A percentile compares a stretch with the other conserved stretches of the same genome.
These are phyloP conservation scores for Trichophyton verrucosum DNA, from an alignment of 2,329 filamentous ascomycete genomes.

Conservation along the genomic window DNA sequence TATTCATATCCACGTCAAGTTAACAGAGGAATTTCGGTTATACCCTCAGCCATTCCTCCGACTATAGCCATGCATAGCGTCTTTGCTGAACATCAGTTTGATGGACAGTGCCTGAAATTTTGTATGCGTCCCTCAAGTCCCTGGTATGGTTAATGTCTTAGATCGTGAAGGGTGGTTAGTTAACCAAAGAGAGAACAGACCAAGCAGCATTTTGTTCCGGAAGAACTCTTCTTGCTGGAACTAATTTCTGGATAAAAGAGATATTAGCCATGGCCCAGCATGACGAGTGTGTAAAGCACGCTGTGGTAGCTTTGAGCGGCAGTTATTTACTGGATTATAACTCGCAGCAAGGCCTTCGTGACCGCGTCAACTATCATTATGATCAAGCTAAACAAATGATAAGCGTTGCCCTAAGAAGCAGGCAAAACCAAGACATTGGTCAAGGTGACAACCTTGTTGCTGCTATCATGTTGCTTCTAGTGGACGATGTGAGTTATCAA, in stretches of 20 bases:
- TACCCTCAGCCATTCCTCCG: not conserved
- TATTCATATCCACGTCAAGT: not conserved
- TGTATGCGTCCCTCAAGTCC: not conserved
- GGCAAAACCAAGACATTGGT: not conserved
- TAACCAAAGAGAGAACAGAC: constrained; percentile 1
- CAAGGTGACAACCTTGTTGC: not conserved
- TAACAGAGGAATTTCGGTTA: not conserved
- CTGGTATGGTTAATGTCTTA: not conserved
- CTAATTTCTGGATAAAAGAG: constrained; percentile 9
- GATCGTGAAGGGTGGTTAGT: not conserved
- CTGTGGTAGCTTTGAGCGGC: constrained; percentile 8
- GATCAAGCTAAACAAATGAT: not conserved
- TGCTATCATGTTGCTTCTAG: not conserved
- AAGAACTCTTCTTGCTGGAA: constrained; percentile 8
- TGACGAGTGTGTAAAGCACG: constrained; percentile 7
- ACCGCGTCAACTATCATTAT: constrained; percentile 1
- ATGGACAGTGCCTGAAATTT: not conserved
- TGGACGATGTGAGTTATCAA: constrained; percentile 3
- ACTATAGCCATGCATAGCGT: not conserved
- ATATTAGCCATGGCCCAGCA: constrained; percentile 9
- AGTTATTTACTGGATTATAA: constrained; percentile 11
- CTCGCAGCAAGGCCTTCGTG: not conserved
- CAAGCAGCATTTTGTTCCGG: constrained; percentile 8
- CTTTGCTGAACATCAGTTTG: not conserved
- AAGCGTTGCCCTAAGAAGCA: not conserved